Percentiles rank a stretch among this genome's conserved stretches.
These are phyloP conservation scores for Zopfia rhizophila DNA, from an alignment of 2,329 filamentous ascomycete species.

Conservation along the genomic window DNA sequence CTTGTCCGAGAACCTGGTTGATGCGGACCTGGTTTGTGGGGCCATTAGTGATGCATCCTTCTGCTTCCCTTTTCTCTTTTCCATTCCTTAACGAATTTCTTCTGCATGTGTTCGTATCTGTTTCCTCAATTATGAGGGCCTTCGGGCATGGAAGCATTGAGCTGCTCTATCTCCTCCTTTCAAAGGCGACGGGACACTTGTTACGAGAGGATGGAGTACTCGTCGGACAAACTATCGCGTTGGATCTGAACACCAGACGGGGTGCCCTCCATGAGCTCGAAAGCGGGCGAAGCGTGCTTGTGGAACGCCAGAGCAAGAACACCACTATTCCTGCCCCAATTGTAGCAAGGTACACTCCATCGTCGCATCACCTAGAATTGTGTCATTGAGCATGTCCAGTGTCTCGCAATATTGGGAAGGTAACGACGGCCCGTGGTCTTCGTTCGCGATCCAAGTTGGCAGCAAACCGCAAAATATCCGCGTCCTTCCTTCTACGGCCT, in stretches of 20 bases:
- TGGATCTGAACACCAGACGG: no score
- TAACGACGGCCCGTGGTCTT: slow-evolving; percentile 41
- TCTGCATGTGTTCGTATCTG: slow-evolving; percentile 1
- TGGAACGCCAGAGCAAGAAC: neutral
- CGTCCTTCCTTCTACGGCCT: slow-evolving; percentile 41
- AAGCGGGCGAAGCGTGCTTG: neutral
- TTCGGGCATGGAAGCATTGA: slow-evolving; percentile 8
- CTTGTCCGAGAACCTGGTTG: no score
- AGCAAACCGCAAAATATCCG: slow-evolving; percentile 33
- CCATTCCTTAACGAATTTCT: neutral
- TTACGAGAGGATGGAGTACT: no score
- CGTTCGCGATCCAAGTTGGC: slow-evolving; percentile 38
- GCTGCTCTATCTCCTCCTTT: neutral
- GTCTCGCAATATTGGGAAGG: slow-evolving; percentile 38
- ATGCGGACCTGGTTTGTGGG: no score
- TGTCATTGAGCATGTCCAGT: slow-evolving; percentile 12
- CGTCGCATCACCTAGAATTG: neutral
- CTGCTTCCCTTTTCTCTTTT: neutral
- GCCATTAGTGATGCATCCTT: no score
- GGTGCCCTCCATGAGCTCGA: no score
- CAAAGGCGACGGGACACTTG: neutral
- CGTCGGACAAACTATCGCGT: no score
- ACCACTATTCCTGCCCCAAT: slow-evolving; percentile 20
- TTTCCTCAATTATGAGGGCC: slow-evolving; percentile 13
- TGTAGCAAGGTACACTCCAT: slow-evolving; percentile 20